Evolutionary conservation across 208 protist genomes (phyloP), one percentile per base, ranked within the genome.

Genomic region (Zelonia costaricensis): DNA sequence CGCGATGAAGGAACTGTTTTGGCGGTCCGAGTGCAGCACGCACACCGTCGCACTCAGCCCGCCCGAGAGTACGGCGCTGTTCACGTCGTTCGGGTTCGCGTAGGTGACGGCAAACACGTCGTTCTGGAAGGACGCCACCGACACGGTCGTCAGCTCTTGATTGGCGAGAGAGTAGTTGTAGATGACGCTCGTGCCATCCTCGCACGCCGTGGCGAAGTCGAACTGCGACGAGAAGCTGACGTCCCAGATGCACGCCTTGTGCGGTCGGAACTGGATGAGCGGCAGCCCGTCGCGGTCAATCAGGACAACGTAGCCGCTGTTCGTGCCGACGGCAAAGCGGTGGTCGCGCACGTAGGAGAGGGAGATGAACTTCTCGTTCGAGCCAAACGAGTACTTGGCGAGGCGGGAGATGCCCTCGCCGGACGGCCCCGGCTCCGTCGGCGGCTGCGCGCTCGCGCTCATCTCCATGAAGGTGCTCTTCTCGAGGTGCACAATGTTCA

Each of bases 91-190:
- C 16, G 63, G 55, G 54, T 89, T 77, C 1, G 80, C 78, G 62
- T 95, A 95, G 9, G 86, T 91, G 40, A 95, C 89, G 36, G 89
- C 86, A 44, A 95, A 95, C 10, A 93, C 89, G 70, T 95, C 89
- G 66, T 79, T 88, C 52, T 95, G 89, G 68, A 95, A 92, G 20
- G 85, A 91, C 1, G 86, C 84, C 12, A 93, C 86, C 1, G 89
- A 95, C 12, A 84, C 88, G 10, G 89, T 85, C 3, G 69, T 78
- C 31, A 95, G 71, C 39, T 93, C 85, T 51, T 91, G 85, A 16
- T 63, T 73, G 18, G 76, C 76, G n/a, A 95, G 67, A 9, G 84
- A 92, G 69, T 95, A 95, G 63, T 93, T 92, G 77, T 90, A 91
- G 54, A 95, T 91, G 35, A 81, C 81, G 70, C 83, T 91, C 40